Conservation (phyloP, 768 basidiomycete species). For the Trametes cingulata region DNA sequence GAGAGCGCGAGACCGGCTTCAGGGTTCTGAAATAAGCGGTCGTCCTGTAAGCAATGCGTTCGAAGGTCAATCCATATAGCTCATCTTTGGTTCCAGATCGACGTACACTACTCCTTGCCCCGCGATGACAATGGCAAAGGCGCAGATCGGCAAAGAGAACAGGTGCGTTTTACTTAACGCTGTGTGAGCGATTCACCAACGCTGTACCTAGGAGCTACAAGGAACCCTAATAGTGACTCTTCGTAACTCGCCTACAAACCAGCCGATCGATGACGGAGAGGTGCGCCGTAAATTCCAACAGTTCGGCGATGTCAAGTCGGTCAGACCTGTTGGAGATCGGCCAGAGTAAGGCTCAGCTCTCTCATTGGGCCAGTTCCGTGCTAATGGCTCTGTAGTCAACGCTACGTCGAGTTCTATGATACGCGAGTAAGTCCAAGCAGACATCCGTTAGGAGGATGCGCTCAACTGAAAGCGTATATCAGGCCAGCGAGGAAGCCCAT, state of each 20-base stretch:
- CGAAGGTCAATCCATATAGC: neutral
- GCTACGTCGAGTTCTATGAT: slow-evolving; percentile 94
- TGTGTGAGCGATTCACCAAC: neutral
- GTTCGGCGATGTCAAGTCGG: slow-evolving; percentile 87
- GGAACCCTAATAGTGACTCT: slow-evolving; percentile 83
- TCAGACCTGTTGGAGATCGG: slow-evolving; percentile 65
- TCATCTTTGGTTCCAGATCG: slow-evolving; percentile 62
- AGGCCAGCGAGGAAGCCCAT: slow-evolving; percentile 79
- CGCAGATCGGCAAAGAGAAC: slow-evolving; percentile 81
- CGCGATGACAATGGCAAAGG: slow-evolving; percentile 66
- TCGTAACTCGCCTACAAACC: slow-evolving; percentile 65
- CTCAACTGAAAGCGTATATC: slow-evolving; percentile 13
- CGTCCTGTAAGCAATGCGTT: slow-evolving; percentile 69
- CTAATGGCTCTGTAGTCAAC: slow-evolving; percentile 56
- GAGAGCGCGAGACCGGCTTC: slow-evolving; percentile 85
- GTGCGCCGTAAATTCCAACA: slow-evolving; percentile 83
- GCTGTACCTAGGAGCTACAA: slow-evolving; percentile 61
- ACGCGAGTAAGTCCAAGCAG: slow-evolving; percentile 63
- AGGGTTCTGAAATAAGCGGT: slow-evolving; percentile 85
- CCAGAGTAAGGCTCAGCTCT: slow-evolving; percentile 47
- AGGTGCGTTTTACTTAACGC: slow-evolving; percentile 45
- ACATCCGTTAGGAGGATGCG: neutral
- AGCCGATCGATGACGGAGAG: slow-evolving; percentile 80
- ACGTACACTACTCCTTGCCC: slow-evolving; percentile 97
- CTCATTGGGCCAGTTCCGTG: neutral